Percentiles rank a stretch among this genome's conserved stretches.
Evolutionary conservation across 2,329 filamentous ascomycete genomes (phyloP).

Genomic region (Zopfia rhizophila): DNA sequence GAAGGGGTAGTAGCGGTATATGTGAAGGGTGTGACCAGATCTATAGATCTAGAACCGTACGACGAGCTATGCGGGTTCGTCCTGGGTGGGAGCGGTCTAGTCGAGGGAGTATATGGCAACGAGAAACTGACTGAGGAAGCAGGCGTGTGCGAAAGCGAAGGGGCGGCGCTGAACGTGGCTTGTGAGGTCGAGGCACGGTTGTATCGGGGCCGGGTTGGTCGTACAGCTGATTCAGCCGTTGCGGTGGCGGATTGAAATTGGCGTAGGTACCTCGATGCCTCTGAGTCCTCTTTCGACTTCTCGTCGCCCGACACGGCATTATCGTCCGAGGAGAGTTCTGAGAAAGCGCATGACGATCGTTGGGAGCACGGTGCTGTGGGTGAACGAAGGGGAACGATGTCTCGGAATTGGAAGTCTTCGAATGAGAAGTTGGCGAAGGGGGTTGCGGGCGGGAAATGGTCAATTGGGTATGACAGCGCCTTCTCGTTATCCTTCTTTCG

Average conservation of each 20-base stretch:
- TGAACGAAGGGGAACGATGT: constrained; percentile 60
- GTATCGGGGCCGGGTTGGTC: constrained; percentile 46
- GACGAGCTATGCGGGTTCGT: constrained; percentile 52
- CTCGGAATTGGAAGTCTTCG: constrained; percentile 51
- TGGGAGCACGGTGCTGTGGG: constrained; percentile 54
- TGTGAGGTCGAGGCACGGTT: constrained; percentile 48
- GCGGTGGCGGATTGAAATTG: constrained; percentile 50
- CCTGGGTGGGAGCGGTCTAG: constrained; percentile 51
- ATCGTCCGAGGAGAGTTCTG: constrained; percentile 54
- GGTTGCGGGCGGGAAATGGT: constrained; percentile 49
- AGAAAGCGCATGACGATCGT: constrained; percentile 54
- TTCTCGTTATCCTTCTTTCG: constrained; percentile 58
- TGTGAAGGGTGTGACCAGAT: constrained; percentile 56
- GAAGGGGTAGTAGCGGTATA: constrained; percentile 39
- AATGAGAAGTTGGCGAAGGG: constrained; percentile 51
- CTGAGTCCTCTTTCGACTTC: constrained; percentile 44
- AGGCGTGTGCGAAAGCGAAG: constrained; percentile 60
- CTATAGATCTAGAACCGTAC: constrained; percentile 54
- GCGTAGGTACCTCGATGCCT: constrained; percentile 55
- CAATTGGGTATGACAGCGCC: constrained; percentile 38
- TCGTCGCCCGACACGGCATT: constrained; percentile 37
- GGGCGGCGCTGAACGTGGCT: constrained; percentile 50
- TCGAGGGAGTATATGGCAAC: constrained; percentile 52
- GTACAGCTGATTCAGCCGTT: constrained; percentile 33
- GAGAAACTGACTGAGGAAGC: constrained; percentile 58